Conservation (phyloP, 1,139 yeast genomes). For the Wickerhamiella pararugosa region DNA sequence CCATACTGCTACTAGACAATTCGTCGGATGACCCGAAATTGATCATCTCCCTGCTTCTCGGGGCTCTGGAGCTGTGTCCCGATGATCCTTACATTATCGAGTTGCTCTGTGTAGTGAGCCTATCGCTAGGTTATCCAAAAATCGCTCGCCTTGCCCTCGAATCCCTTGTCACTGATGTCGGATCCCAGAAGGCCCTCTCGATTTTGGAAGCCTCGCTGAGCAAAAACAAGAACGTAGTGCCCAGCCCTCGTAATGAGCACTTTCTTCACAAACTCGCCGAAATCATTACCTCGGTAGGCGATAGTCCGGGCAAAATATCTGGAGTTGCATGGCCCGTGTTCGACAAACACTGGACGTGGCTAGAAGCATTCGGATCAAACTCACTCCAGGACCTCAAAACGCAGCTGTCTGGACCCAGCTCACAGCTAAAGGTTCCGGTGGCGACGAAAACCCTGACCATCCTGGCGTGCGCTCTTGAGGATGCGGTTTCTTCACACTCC, state of each 20-base stretch:
- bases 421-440: slow-evolving; percentile 11
- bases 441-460: slow-evolving; percentile 19
- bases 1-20: slow-evolving; percentile 44
- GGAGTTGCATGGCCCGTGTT: neutral
- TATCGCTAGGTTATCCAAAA: slow-evolving; percentile 25
- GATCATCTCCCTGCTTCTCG: slow-evolving; percentile 11
- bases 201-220: slow-evolving; percentile 13
- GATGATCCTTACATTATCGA: slow-evolving; percentile 22
- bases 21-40: neutral
- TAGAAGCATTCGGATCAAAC: neutral
- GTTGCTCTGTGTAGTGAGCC: slow-evolving; percentile 17
- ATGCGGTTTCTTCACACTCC: slow-evolving; percentile 12
- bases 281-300: slow-evolving; percentile 19
- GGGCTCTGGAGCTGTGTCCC: slow-evolving; percentile 16
- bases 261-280: slow-evolving; percentile 16
- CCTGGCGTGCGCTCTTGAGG: slow-evolving; percentile 17
- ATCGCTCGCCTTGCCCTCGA: slow-evolving; percentile 53
- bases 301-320: slow-evolving; percentile 7
- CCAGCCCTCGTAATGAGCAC: slow-evolving; percentile 7
- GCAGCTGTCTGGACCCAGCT: neutral
- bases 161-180: slow-evolving; percentile 29
- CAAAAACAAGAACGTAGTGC: neutral
- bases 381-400: slow-evolving; percentile 8
- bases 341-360: slow-evolving; percentile 1
- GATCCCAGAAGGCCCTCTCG: slow-evolving; percentile 17